These are phyloP conservation scores for Pseudopyrenochaeta lycopersici DNA, from an alignment of 2,329 filamentous ascomycete species.

Conservation along the genomic window DNA sequence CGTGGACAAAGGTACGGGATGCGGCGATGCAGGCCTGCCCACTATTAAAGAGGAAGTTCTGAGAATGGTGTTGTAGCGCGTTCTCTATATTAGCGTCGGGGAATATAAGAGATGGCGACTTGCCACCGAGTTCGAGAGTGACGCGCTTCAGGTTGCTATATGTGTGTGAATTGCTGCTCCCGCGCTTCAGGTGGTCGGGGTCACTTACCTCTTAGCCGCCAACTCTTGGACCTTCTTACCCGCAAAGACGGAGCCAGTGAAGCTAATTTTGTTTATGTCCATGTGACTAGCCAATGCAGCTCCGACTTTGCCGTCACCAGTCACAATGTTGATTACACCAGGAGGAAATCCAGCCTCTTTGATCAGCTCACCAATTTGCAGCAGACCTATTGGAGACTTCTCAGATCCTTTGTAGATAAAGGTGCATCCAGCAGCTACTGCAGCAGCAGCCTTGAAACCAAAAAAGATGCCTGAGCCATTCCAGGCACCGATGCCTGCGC, in stretches of 20 bases:
- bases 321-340: constrained; percentile 50
- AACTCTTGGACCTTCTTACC: constrained; percentile 52
- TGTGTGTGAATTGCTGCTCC: not conserved
- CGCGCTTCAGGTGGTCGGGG: not conserved
- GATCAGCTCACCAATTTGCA: constrained; percentile 38
- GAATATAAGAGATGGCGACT: constrained; percentile 57
- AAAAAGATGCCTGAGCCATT: constrained; percentile 29
- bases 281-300: constrained; percentile 50
- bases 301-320: constrained; percentile 39
- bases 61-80: constrained; percentile 38
- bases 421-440: constrained; percentile 32
- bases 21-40: constrained; percentile 68
- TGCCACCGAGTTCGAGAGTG: constrained; percentile 58
- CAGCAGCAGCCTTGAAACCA: constrained; percentile 38
- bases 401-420: constrained; percentile 43
- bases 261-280: constrained; percentile 54
- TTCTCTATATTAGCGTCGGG: constrained; percentile 58
- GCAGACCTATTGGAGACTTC: constrained; percentile 34
- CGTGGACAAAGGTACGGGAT: constrained; percentile 56
- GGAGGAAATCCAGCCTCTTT: constrained; percentile 51
- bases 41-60: constrained; percentile 59
- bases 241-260: constrained; percentile 50
- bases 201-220: constrained; percentile 43
- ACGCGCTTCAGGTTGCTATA: constrained; percentile 56
- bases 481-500: constrained; percentile 41